Percentiles rank a stretch among this genome's conserved stretches.
Evolutionary conservation across 2,329 filamentous ascomycete genomes (phyloP).

Genomic region (Herpotrichia juniperi): DNA sequence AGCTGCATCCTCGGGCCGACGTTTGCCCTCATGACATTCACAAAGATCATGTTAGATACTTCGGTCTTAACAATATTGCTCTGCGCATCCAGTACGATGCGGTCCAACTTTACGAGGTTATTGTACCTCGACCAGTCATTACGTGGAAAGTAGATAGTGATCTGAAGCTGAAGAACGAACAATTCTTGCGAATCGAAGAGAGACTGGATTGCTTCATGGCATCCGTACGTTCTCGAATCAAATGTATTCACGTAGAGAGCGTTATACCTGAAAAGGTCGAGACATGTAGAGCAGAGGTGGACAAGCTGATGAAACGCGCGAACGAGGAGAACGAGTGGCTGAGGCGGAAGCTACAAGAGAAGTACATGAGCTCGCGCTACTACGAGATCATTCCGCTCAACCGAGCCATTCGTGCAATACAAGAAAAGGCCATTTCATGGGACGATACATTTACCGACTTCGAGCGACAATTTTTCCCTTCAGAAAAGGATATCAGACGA

Average conservation of each 20-base stretch:
- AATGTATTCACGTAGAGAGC: slow-evolving; percentile 88
- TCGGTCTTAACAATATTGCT: slow-evolving; percentile 84
- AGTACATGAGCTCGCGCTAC: slow-evolving; percentile 92
- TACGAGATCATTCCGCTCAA: slow-evolving; percentile 97
- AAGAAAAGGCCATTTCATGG: slow-evolving; percentile 93
- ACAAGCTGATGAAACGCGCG: slow-evolving; percentile 75
- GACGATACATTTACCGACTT: slow-evolving; percentile 89
- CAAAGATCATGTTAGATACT: slow-evolving; percentile 89
- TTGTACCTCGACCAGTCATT: slow-evolving; percentile 86
- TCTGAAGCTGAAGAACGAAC: slow-evolving; percentile 87
- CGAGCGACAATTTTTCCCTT: slow-evolving; percentile 88
- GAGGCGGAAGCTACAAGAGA: slow-evolving; percentile 79
- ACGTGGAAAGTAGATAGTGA: slow-evolving; percentile 99
- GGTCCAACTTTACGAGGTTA: slow-evolving; percentile 90
- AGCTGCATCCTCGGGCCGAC: slow-evolving; percentile 74
- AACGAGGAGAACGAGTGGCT: slow-evolving; percentile 82
- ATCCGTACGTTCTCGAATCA: slow-evolving; percentile 82
- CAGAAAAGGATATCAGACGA: slow-evolving; percentile 93
- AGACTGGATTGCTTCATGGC: slow-evolving; percentile 85
- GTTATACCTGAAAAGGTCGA: slow-evolving; percentile 87
- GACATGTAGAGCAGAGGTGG: slow-evolving; percentile 80
- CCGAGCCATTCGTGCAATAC: slow-evolving; percentile 82
- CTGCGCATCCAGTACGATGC: slow-evolving; percentile 91
- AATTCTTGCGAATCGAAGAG: slow-evolving; percentile 80
- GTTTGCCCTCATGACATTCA: slow-evolving; percentile 92